Base-by-base conservation (phyloP, 2,329 filamentous ascomycete genomes). In the Berkeleyomyces basicola region DNA sequence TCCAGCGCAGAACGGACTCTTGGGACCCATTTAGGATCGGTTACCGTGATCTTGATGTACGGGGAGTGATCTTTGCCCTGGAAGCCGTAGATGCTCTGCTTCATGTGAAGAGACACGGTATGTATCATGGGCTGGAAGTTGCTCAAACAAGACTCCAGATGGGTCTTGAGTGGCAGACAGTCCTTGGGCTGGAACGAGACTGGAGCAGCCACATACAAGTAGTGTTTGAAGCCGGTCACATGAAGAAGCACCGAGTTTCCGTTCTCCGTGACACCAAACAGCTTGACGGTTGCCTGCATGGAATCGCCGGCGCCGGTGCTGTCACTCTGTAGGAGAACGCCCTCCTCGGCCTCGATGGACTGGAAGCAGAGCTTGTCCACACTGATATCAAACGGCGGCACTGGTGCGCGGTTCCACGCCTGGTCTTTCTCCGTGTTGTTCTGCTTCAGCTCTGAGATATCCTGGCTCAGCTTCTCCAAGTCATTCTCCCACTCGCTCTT, bases 401-500 rank as follows among this genome's bases (percentile, higher is more conserved):
- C 75, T 0, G 79, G 77, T 4, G 81, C 81, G 1, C 81, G 78
- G 57, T 86, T 85, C 95, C 93, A 99, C 71, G 89, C 81, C 73
- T 99, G 93, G 72, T 97, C 92, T 72, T 86, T 95, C 71, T 99
- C 93, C 1, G 88, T 80, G 73, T 95, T 97, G 73, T 81, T 88
- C 69, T 88, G 80, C 77, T 91, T 96, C 67, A 95, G 78, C 23
- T 86, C 87, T 33, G 82, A 86, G 66, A 97, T 91, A 71, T 96
- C 90, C 74, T 97, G 92, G 66, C 90, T 93, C 74, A 99, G 82
- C 77, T 95, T 96, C 78, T 96, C 92, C 66, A 99, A 79, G 71
- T 96, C 90, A 64, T 87, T 86, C 74, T 97, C 93, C 72, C 99
- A 99, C 62, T 87, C 82, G 72, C 90, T 96, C 76, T 95, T 96